Base-by-base conservation (phyloP, 1,284 basidiomycete genomes). In the Apiotrichum porosum region DNA sequence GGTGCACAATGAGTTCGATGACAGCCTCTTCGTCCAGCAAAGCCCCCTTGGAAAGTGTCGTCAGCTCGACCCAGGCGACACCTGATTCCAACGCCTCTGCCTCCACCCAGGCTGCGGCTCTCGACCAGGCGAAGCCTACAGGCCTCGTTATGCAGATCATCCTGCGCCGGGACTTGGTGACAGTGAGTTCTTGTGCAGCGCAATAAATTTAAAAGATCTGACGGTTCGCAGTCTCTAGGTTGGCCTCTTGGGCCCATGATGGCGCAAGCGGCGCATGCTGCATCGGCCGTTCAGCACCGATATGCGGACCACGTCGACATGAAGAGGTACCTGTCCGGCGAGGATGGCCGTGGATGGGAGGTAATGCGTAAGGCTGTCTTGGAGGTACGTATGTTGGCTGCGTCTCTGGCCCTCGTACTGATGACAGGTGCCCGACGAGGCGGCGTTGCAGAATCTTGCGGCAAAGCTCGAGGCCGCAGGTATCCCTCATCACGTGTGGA, bases 161-260 rank as follows among this genome's bases (percentile, higher is more conserved):
- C 32, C 52, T 75, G 1, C 62, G 69, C 3, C 48, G 62, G n/a
- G 69, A 72, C 37, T 58, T 75, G 14, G 28, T 64, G 10, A 67
- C 65, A 2, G 70, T 72, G 44, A 39, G 68, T 42, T 23, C 5
- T 12, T 49, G 1, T 19, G 19, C 6, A n/a, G n/a, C n/a, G n/a
- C n/a, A n/a, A n/a, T n/a, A n/a, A n/a, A n/a, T n/a, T n/a, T n/a
- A n/a, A n/a, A n/a, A 28, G 12, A 13, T 37, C 55, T 49, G 13
- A 46, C 33, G 17, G 17, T 12, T 28, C 26, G 6, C 46, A 69
- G 66, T 42, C 58, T 3, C 61, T 62, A 28, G 56, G 55, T n/a
- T 79, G 77, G 77, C 68, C 72, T 2, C 59, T 69, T 6, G 77
- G 77, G 6, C 75, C 76, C 0, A 61, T 78, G 48, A 76, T 79